Percentiles rank a stretch among this genome's conserved stretches.
Conservation (phyloP, 805 yeast species). For the Candida awuae region DNA sequence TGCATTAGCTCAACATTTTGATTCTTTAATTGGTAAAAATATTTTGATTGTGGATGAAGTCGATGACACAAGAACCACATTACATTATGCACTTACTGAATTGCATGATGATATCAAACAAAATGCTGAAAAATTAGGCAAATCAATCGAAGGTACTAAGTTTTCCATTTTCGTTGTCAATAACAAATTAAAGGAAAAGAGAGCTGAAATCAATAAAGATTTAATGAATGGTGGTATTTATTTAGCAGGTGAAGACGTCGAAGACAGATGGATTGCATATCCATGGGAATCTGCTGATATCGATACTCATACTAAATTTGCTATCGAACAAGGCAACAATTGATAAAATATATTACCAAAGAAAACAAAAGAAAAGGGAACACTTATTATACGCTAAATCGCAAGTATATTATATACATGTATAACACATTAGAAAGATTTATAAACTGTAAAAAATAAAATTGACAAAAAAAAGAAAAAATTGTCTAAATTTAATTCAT, state of each 20-base stretch:
- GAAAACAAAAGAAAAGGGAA: too few relatives aligned
- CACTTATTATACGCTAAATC: too few relatives aligned
- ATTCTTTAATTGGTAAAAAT: slow-evolving; percentile 72
- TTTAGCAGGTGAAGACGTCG: slow-evolving; percentile 65
- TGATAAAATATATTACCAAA: too few relatives aligned
- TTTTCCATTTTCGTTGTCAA: slow-evolving; percentile 77
- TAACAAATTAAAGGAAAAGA: slow-evolving; percentile 75
- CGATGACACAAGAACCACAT: slow-evolving; percentile 85
- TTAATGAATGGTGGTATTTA: slow-evolving; percentile 60
- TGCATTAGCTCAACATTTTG: slow-evolving; percentile 58
- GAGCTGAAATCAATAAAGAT: slow-evolving; percentile 59
- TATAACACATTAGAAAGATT: not conserved
- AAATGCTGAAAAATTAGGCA: slow-evolving; percentile 53
- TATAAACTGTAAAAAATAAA: too few relatives aligned
- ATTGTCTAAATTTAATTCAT: too few relatives aligned
- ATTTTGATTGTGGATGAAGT: slow-evolving; percentile 83
- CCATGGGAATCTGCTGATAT: slow-evolving; percentile 87
- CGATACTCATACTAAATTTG: slow-evolving; percentile 62
- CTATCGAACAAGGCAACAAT: slow-evolving; percentile 59
- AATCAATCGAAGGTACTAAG: slow-evolving; percentile 51
- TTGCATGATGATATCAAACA: slow-evolving; percentile 56
- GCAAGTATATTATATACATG: not conserved
- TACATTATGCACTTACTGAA: slow-evolving; percentile 77
- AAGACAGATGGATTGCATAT: slow-evolving; percentile 79
- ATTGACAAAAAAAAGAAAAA: too few relatives aligned